phyloP scores from a whole-genome alignment of 1,139 yeast genomes.

The Blastobotrys malaysiensis region DNA sequence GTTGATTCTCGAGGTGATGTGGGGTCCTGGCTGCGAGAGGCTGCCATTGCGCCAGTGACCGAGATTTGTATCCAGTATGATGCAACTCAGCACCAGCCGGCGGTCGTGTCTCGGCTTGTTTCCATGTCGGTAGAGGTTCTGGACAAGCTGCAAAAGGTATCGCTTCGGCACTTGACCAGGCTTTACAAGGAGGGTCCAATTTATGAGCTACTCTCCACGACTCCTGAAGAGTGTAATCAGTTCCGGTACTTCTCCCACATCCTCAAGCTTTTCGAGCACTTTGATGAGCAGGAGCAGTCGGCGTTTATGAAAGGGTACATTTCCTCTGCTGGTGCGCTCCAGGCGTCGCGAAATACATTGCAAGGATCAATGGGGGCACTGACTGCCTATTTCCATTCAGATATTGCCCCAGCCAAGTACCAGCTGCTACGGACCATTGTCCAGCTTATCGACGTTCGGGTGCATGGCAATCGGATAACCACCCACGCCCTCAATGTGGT shows the following conservation, averaged over 20 bases:
- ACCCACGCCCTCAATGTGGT: conserved; percentile 15
- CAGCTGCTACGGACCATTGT: conserved; percentile 10
- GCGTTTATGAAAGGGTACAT: conserved; percentile 53
- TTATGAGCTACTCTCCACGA: neutral
- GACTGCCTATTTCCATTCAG: conserved; percentile 31
- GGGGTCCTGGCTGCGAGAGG: conserved; percentile 63
- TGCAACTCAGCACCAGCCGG: conserved; percentile 17
- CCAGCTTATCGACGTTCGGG: conserved; percentile 14
- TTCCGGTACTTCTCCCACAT: neutral
- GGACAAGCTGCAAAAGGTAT: conserved; percentile 36
- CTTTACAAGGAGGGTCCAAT: neutral
- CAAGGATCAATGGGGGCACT: conserved; percentile 43
- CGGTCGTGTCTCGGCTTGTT: conserved; percentile 21
- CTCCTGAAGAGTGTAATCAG: neutral
- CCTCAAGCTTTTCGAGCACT: neutral
- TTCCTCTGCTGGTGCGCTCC: conserved; percentile 52
- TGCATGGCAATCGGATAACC: conserved; percentile 11
- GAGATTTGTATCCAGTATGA: conserved; percentile 34
- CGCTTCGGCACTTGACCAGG: conserved; percentile 20
- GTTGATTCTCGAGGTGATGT: conserved; percentile 38
- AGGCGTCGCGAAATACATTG: conserved; percentile 48
- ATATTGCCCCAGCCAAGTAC: conserved; percentile 1
- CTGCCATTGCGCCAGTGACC: conserved; percentile 36
- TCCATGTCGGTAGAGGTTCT: conserved; percentile 53
- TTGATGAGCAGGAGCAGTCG: neutral